phyloP scores from a whole-genome alignment of 176 grass and related monocot species.

The Carex parvula region DNA sequence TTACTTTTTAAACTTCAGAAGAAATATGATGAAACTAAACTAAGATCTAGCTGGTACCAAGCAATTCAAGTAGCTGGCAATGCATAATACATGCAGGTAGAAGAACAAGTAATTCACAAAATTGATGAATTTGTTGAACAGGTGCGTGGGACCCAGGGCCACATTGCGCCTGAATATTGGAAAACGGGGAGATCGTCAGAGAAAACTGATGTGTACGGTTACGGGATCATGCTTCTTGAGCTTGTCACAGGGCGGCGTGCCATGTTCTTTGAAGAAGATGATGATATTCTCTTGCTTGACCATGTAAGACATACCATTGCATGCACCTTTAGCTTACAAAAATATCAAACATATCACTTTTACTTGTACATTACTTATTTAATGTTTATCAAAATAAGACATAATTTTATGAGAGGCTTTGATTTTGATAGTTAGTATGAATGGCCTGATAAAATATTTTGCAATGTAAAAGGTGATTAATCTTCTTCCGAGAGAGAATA shows the following conservation, averaged over 20 bases:
- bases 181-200: slow-evolving; percentile 21
- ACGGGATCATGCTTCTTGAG: slow-evolving; percentile 26
- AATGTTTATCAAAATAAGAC: neutral
- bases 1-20: neutral
- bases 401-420: neutral
- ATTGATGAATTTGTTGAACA: neutral
- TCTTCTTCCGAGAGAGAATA: slow-evolving; percentile 6
- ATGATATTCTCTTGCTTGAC: slow-evolving; percentile 15
- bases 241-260: slow-evolving; percentile 19
- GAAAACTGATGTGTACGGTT: slow-evolving; percentile 30
- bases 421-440: neutral
- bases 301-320: slow-evolving; percentile 21
- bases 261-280: neutral
- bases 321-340: neutral
- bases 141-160: slow-evolving; percentile 11
- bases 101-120: neutral
- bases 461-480: slow-evolving; percentile 8
- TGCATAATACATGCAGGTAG: neutral
- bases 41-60: neutral
- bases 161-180: slow-evolving; percentile 28
- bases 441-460: neutral
- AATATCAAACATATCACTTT: neutral
- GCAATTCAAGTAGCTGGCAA: neutral
- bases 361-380: neutral
- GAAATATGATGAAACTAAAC: neutral